Evolutionary conservation across 2,329 filamentous ascomycete genomes (phyloP).

Genomic region (Alternaria dauci): DNA sequence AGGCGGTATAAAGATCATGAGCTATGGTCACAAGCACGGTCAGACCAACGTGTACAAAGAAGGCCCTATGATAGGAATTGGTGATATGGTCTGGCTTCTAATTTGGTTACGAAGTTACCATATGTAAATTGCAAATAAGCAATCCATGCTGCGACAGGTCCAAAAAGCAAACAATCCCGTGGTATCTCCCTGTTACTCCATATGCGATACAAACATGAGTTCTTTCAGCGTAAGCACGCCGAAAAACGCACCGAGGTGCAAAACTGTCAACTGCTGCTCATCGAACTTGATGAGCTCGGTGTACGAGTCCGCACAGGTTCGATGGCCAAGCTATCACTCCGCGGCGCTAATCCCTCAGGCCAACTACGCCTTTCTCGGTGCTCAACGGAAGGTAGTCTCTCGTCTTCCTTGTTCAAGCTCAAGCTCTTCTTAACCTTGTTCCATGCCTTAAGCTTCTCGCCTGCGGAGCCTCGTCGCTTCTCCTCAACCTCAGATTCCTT

Average conservation of each 20-base stretch:
- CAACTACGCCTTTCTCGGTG: slow-evolving; percentile 44
- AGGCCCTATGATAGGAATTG: neutral
- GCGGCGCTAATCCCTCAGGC: slow-evolving; percentile 37
- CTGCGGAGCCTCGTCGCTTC: slow-evolving; percentile 29
- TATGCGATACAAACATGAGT: neutral
- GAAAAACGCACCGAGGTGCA: neutral
- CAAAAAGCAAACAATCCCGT: neutral
- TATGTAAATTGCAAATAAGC: neutral
- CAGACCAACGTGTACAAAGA: too few relatives aligned
- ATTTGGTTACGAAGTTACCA: neutral
- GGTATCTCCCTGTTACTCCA: slow-evolving; percentile 10
- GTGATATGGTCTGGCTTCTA: too few relatives aligned
- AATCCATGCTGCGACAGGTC: neutral
- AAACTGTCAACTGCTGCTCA: slow-evolving; percentile 6
- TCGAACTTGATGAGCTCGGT: slow-evolving; percentile 16
- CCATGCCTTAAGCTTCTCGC: slow-evolving; percentile 31
- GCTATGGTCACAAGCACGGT: too few relatives aligned
- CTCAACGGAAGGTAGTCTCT: slow-evolving; percentile 38
- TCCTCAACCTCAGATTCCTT: slow-evolving; percentile 36
- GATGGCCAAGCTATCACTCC: slow-evolving; percentile 22
- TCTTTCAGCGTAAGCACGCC: neutral
- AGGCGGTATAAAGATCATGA: neutral
- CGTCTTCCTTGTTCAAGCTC: slow-evolving; percentile 29
- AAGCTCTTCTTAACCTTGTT: slow-evolving; percentile 34
- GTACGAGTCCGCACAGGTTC: slow-evolving; percentile 21